Conservation (phyloP, 176 grass and related monocot species). For the Eremochloa ophiuroides region DNA sequence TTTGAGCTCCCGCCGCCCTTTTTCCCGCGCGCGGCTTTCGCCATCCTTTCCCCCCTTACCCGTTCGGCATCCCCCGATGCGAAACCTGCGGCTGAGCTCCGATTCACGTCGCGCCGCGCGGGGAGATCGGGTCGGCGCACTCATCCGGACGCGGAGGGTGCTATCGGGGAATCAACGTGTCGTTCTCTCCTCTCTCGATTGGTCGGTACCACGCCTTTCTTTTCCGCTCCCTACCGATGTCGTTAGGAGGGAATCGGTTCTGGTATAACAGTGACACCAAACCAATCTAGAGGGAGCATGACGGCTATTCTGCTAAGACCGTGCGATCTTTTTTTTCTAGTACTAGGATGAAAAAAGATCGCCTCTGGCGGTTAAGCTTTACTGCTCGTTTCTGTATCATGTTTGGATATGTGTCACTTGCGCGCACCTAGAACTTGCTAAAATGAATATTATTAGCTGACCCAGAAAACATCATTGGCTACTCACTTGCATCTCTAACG, state of each 20-base stretch:
- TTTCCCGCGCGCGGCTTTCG: not conserved
- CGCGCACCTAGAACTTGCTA: not conserved
- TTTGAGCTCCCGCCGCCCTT: slow-evolving; percentile 1
- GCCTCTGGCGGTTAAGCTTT: not conserved
- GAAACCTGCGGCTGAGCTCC: slow-evolving; percentile 23
- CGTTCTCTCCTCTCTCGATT: slow-evolving; percentile 17
- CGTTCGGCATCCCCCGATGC: slow-evolving; percentile 26
- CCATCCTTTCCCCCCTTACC: not conserved
- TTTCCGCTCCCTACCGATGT: slow-evolving; percentile 27
- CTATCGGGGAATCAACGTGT: slow-evolving; percentile 44
- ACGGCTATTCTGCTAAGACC: slow-evolving; percentile 27
- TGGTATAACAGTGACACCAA: slow-evolving; percentile 8
- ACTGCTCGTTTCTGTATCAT: slow-evolving; percentile 13
- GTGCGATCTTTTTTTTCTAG: slow-evolving; percentile 39
- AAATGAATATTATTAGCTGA: not conserved
- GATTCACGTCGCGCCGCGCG: slow-evolving; percentile 22
- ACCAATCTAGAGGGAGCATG: slow-evolving; percentile 22
- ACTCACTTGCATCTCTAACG: not conserved
- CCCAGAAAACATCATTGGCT: not conserved
- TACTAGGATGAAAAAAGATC: slow-evolving; percentile 37
- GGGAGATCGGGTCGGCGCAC: slow-evolving; percentile 22
- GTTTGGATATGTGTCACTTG: not conserved
- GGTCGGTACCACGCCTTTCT: slow-evolving; percentile 11
- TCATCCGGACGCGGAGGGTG: slow-evolving; percentile 30
- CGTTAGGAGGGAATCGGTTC: slow-evolving; percentile 38